A percentile compares a stretch with the other conserved stretches of the same genome.
Evolutionary conservation across 2,329 filamentous ascomycete species (phyloP).

Genomic region (Fusarium redolens): DNA sequence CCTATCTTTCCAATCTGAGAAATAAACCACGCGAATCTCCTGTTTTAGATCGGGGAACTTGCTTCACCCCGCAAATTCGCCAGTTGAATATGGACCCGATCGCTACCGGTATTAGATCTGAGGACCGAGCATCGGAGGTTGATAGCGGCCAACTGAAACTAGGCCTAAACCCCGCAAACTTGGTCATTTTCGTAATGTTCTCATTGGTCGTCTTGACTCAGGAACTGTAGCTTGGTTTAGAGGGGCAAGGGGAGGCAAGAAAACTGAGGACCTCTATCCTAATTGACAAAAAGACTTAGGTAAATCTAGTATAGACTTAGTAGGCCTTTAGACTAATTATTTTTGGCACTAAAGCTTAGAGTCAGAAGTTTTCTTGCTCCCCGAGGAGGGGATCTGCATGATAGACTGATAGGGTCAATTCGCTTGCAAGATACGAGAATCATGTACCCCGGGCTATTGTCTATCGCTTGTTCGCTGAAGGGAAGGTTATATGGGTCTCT

Average conservation of each 20-base stretch:
- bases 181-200: neutral
- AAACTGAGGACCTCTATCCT: no score
- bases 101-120: conserved; percentile 15
- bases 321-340: no score
- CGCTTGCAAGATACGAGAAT: neutral
- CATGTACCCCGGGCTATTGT: neutral
- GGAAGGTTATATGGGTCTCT: neutral
- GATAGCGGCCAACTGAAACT: neutral
- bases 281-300: no score
- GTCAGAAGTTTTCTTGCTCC: no score
- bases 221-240: neutral
- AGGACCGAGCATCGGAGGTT: conserved; percentile 13
- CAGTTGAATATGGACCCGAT: conserved; percentile 1
- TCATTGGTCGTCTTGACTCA: conserved; percentile 12
- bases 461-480: neutral
- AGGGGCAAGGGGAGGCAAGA: neutral
- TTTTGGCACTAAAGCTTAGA: no score
- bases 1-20: neutral
- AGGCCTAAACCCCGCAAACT: conserved; percentile 2
- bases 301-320: no score
- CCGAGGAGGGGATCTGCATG: neutral
- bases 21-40: neutral
- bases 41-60: conserved; percentile 5
- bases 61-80: conserved; percentile 19
- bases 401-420: conserved; percentile 3